Evolutionary conservation across 495 filamentous ascomycete species (phyloP).

Genomic region (Hyaloscypha finlandica): DNA sequence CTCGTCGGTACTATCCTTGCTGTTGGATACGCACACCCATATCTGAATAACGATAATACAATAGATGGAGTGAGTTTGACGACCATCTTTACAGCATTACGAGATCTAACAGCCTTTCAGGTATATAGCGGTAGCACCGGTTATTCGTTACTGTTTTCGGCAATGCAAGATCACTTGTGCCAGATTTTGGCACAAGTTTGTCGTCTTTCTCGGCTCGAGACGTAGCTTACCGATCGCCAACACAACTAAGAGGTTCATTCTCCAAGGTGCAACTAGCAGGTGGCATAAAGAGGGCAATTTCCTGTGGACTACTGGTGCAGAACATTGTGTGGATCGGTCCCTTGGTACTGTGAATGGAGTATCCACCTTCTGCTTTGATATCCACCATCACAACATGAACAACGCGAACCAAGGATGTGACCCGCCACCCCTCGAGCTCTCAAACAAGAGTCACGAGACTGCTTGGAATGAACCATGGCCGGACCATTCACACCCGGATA

Average conservation of each 20-base stretch:
- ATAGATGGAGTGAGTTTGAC: not conserved
- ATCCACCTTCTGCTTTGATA: too few species aligned
- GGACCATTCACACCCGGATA: too few species aligned
- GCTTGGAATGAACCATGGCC: too few species aligned
- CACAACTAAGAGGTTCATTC: not conserved
- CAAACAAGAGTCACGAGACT: too few species aligned
- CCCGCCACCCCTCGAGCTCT: too few species aligned
- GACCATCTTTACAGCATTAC: not conserved
- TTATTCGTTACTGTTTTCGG: not conserved
- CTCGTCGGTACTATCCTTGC: slow-evolving; percentile 19
- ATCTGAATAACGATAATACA: not conserved
- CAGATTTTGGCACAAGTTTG: not conserved
- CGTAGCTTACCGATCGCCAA: not conserved
- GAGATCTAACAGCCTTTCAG: too few species aligned
- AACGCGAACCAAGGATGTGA: too few species aligned
- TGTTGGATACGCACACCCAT: not conserved
- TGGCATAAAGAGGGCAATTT: not conserved
- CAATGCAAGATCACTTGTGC: slow-evolving; percentile 2
- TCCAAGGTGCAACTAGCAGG: not conserved
- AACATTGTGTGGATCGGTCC: too few species aligned
- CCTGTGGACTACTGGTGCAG: not conserved
- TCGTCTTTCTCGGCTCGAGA: not conserved
- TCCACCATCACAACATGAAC: too few species aligned
- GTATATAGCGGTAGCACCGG: not conserved
- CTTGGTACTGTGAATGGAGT: too few species aligned